phyloP scores from a whole-genome alignment of 441 rosid species.

The Mallotus repandus region DNA sequence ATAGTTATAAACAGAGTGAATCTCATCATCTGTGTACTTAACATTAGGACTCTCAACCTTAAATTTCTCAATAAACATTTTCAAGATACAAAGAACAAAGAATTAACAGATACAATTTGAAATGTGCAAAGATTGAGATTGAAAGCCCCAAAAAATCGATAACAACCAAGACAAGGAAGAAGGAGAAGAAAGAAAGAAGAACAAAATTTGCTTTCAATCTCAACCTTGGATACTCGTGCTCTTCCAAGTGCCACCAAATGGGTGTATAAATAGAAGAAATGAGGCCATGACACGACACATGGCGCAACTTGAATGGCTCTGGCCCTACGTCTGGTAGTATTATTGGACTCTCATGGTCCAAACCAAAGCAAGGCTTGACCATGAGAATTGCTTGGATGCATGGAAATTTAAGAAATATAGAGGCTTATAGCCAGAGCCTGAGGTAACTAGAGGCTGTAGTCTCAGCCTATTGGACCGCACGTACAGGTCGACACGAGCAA shows the following conservation, averaged over 20 bases:
- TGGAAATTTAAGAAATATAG: too few species aligned
- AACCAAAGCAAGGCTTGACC: slow-evolving; percentile 24
- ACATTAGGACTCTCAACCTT: slow-evolving; percentile 90
- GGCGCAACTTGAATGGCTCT: slow-evolving; percentile 33
- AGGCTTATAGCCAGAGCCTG: too few species aligned
- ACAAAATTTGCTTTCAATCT: neutral
- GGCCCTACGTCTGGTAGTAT: neutral
- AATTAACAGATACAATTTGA: neutral
- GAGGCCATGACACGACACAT: rapidly evolving
- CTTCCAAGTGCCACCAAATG: neutral
- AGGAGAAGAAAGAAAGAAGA: too few species aligned
- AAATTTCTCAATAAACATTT: slow-evolving; percentile 81
- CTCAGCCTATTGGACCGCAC: slow-evolving; percentile 18
- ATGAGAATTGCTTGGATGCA: slow-evolving; percentile 11
- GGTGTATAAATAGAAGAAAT: slow-evolving; percentile 30
- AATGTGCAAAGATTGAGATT: neutral
- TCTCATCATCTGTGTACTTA: slow-evolving; percentile 59
- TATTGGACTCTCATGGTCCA: slow-evolving; percentile 11
- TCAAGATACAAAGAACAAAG: neutral
- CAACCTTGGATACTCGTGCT: slow-evolving; percentile 1
- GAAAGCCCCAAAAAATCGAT: neutral
- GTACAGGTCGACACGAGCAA: too few species aligned
- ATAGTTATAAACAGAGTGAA: slow-evolving; percentile 56
- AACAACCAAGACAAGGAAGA: neutral
- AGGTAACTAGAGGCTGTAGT: too few species aligned